Base-by-base conservation (phyloP, 1,139 yeast species). In the Geotrichum klebahnii region DNA sequence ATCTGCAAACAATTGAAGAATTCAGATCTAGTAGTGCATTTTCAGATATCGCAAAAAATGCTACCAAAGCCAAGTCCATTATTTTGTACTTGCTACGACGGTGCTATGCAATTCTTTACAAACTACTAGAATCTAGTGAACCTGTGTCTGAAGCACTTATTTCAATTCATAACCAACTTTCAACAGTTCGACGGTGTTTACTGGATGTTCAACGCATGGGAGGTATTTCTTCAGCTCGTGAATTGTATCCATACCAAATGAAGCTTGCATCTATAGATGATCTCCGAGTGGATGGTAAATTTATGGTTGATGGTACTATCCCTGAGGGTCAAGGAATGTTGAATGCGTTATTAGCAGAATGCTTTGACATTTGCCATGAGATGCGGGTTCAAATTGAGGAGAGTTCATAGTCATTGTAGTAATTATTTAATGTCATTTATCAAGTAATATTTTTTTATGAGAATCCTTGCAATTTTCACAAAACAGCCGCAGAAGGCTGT, bases 321-420 rank as follows among this genome's bases (percentile, higher is more conserved):
- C 98, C 98, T 5, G 97, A 90, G 67, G 98, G 98, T 10, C 98
- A 92, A 68, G 97, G 96, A 10, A 82, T 95, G 31, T 74, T 92
- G 55, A 89, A 83, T 66, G 96, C 96, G 0, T 70, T 92, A 55
- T 73, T 92, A 45, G 92, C 96, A 2, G 97, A 90, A 66, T 90
- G 97, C 67, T 90, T 88, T 65, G 97, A 92, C 67, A 84, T 90
- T 52, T 76, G 87, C 51, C 90, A 90, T 65, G 98, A 92, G 68
- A 74, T 92, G 62, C 85, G 88, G 64, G 83, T 87, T 33, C 9
- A 20, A 33, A 5, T 14, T 12, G 14, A 29, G 33, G 33, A 29
- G 14, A 12, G 31, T 8, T 28, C 31, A 12, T 8, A 28, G 10
- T 29, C 33, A 12, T 14, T 12, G 14, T 29, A 29, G 14, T 29